Conservation (phyloP, 2,329 filamentous ascomycete species). For the Xylariaceae sp. region DNA sequence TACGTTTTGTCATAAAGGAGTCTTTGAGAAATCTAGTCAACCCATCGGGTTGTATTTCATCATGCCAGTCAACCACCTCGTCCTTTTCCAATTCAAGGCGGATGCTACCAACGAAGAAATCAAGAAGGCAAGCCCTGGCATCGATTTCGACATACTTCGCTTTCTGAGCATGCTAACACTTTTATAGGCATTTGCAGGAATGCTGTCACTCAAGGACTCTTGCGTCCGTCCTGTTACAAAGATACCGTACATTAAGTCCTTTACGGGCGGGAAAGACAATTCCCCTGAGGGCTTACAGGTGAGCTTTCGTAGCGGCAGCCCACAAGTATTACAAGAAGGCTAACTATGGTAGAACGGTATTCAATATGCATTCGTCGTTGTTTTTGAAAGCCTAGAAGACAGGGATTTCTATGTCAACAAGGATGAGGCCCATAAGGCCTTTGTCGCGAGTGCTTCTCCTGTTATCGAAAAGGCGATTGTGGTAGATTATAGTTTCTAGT, state of each 20-base stretch:
- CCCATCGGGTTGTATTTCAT: too few relatives aligned
- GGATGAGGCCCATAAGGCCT: conserved; percentile 37
- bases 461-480: conserved; percentile 37
- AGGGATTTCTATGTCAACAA: conserved; percentile 40
- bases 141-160: neutral
- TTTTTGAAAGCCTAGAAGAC: conserved; percentile 38
- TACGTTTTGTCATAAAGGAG: too few relatives aligned
- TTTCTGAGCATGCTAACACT: neutral
- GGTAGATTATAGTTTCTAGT: conserved; percentile 32
- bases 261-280: conserved; percentile 58
- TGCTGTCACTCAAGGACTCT: conserved; percentile 53
- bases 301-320: conserved; percentile 16
- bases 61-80: conserved; percentile 27
- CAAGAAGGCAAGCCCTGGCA: conserved; percentile 10
- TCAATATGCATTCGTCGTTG: conserved; percentile 40
- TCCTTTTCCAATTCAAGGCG: conserved; percentile 28
- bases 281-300: conserved; percentile 60
- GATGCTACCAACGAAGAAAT: conserved; percentile 15
- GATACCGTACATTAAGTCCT: conserved; percentile 56
- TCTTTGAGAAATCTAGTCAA: too few relatives aligned
- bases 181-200: conserved; percentile 28
- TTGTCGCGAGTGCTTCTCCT: conserved; percentile 31
- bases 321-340: neutral
- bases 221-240: conserved; percentile 58
- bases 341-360: conserved; percentile 33